These are phyloP conservation scores for Umbelopsis sp. DNA, from an alignment of 192 early-diverging fungal genomes.

Conservation along the genomic window DNA sequence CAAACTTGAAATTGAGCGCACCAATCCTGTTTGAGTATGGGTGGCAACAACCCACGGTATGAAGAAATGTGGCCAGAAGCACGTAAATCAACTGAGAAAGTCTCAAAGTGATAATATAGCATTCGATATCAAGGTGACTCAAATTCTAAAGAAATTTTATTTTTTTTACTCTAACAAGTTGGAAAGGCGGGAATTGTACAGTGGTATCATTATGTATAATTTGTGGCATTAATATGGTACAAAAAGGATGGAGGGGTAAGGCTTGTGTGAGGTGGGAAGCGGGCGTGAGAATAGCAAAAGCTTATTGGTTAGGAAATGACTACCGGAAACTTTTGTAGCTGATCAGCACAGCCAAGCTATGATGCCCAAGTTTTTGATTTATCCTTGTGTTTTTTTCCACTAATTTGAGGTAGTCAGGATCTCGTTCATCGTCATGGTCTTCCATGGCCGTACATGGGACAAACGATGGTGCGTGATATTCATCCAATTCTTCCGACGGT, in stretches of 20 bases:
- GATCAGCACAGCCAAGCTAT: constrained; percentile 9
- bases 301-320: neutral
- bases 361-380: constrained; percentile 12
- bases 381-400: constrained; percentile 9
- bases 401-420: constrained; percentile 1
- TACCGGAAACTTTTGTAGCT: constrained; percentile 5
- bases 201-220: neutral
- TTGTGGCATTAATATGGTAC: constrained; percentile 1
- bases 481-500: constrained; percentile 1
- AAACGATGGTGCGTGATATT: neutral
- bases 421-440: neutral
- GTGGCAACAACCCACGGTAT: too few species aligned
- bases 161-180: too few species aligned
- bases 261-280: neutral
- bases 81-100: too few species aligned
- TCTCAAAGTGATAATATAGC: too few species aligned
- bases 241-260: neutral
- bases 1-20: too few species aligned
- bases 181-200: neutral
- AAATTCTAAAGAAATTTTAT: too few species aligned
- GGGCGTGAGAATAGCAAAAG: constrained; percentile 1
- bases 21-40: too few species aligned
- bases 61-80: too few species aligned
- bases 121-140: too few species aligned
- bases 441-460: neutral